phyloP scores from a whole-genome alignment of 495 filamentous ascomycete genomes.

The Penicillium ucsense region DNA sequence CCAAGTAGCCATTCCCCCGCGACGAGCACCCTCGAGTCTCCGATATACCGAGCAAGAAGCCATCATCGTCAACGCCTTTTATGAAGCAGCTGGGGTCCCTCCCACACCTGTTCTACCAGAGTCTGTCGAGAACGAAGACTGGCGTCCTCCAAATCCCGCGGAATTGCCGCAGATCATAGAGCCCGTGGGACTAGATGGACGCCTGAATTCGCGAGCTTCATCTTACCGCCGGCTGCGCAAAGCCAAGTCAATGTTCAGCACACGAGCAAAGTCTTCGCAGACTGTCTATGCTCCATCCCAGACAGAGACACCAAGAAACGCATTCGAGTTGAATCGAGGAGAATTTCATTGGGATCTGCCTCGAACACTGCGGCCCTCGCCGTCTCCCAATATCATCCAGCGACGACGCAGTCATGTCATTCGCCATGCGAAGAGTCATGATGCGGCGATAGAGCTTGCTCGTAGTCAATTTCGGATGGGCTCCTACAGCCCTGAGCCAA shows the following conservation, averaged over 20 bases:
- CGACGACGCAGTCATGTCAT: slow-evolving; percentile 8
- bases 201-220: slow-evolving; percentile 56
- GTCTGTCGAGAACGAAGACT: slow-evolving; percentile 4
- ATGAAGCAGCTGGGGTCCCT: neutral
- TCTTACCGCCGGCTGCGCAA: slow-evolving; percentile 68
- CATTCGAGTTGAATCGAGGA: slow-evolving; percentile 11
- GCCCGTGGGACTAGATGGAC: slow-evolving; percentile 42
- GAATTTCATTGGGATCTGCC: slow-evolving; percentile 9
- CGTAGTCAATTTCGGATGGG: slow-evolving; percentile 38
- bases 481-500: slow-evolving; percentile 13
- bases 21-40: slow-evolving; percentile 14
- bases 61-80: neutral
- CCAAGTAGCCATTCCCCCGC: slow-evolving; percentile 30
- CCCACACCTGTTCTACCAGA: no score
- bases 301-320: slow-evolving; percentile 4
- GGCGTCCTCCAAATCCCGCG: slow-evolving; percentile 3
- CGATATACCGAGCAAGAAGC: slow-evolving; percentile 2
- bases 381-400: slow-evolving; percentile 49
- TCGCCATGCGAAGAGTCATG: slow-evolving; percentile 29
- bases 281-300: slow-evolving; percentile 11
- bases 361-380: slow-evolving; percentile 42
- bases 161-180: slow-evolving; percentile 29
- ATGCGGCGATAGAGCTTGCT: slow-evolving; percentile 40
- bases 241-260: slow-evolving; percentile 61
- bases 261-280: slow-evolving; percentile 33